Base-by-base conservation (phyloP, 2,329 filamentous ascomycete species). In the Fusarium nematophilum region DNA sequence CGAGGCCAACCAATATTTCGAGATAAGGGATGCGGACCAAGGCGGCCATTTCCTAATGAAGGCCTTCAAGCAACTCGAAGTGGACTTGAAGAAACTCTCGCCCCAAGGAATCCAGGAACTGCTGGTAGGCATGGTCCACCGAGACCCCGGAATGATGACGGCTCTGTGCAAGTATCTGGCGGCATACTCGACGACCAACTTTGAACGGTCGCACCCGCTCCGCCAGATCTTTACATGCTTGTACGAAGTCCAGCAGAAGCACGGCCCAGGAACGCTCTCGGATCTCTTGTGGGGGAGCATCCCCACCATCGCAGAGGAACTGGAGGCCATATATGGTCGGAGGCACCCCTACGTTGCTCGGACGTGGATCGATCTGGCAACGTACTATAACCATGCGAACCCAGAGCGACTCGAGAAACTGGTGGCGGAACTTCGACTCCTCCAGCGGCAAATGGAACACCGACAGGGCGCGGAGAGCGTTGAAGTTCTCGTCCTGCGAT, bases 241-340 rank as follows among this genome's bases (percentile, higher is more conserved):
- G 18, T 80, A 80, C 59, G 77, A 80, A 30, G 75, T 80, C 6
- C 77, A 79, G 51, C 78, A 80, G 53, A 79, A 79, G 34, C 78
- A 80, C 53, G 78, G 78, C 3, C 70, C 78, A 7, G 65, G 63
- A 3, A 78, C 75, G 8, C 64, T 80, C n/a, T 80, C 78, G 5
- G 77, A 80, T 46, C 63, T 80, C 10, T 65, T 80, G 2, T 78
- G 77, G 76, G 72, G 69, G 31, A 78, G 76, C 43, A 72, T 76
- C 29, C 75, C 78, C 2, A 73, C 74, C 2, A 74, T 80, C 53
- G 76, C 77, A 2, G 78, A 80, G 43, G 78, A 80, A 57, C 63
- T 80, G 14, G 78, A 80, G 46, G 76, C 76, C 25, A 79, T 79
- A 23, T 79, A 80, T 55, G 73, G 78, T 14, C 72, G 75, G 25